Conservation (phyloP, 306 rosid genomes). For the Vigna reflexopilosa region DNA sequence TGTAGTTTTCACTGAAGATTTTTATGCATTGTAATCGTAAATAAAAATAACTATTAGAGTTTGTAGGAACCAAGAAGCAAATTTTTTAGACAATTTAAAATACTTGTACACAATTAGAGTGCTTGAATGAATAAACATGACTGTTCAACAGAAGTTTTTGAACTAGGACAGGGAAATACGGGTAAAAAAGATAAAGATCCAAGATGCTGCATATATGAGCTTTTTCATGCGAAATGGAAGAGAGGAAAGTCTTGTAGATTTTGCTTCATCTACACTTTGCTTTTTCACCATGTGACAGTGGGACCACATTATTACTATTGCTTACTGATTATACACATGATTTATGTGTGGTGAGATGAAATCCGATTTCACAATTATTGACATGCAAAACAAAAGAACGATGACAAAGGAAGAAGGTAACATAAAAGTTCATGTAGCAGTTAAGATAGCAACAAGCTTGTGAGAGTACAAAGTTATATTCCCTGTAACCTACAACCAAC, state of each 20-base stretch:
- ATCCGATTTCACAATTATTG: conserved; percentile 58
- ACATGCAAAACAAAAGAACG: conserved; percentile 42
- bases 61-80: too few species aligned
- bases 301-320: conserved; percentile 53
- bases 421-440: conserved; percentile 56
- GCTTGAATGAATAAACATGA: conserved; percentile 13
- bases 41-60: too few species aligned
- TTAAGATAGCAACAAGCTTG: conserved; percentile 58
- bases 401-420: conserved; percentile 44
- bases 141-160: not conserved
- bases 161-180: conserved; percentile 17
- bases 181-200: conserved; percentile 35
- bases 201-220: conserved; percentile 1
- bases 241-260: conserved; percentile 40
- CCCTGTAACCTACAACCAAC: conserved; percentile 70
- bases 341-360: conserved; percentile 39
- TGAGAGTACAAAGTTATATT: conserved; percentile 64
- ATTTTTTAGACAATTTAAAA: not conserved
- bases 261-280: conserved; percentile 34
- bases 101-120: not conserved
- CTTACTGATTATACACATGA: conserved; percentile 48
- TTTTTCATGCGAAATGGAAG: conserved; percentile 45
- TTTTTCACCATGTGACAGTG: conserved; percentile 62
- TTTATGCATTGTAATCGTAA: not conserved
- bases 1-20: not conserved